A percentile compares a stretch with the other conserved stretches of the same genome.
These are phyloP conservation scores for Penicillium turbatum DNA, from an alignment of 495 filamentous ascomycete genomes.

Conservation along the genomic window DNA sequence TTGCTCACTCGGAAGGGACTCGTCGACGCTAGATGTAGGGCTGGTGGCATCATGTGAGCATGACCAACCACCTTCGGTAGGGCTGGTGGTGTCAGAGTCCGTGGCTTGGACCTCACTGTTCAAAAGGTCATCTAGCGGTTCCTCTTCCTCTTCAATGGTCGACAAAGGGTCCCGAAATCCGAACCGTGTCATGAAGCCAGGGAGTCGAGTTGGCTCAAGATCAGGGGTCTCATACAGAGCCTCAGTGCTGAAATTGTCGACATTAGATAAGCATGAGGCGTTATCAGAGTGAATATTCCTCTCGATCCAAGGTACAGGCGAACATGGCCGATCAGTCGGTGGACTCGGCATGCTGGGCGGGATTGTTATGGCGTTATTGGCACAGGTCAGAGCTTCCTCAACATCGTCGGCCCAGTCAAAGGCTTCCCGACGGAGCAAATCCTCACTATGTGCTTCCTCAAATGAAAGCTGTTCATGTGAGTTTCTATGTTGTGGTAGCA, in stretches of 20 bases:
- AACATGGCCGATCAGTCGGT: background rate
- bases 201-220: too few relatives aligned
- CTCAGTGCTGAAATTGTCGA: too few relatives aligned
- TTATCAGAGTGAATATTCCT: too few relatives aligned
- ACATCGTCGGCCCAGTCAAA: slow-evolving; percentile 18
- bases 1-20: background rate
- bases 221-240: too few relatives aligned
- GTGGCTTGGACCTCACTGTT: too few relatives aligned
- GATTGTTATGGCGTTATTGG: background rate
- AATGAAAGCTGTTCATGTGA: background rate
- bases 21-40: too few relatives aligned
- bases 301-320: background rate
- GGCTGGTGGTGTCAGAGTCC: too few relatives aligned
- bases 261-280: too few relatives aligned
- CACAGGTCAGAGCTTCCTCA: background rate
- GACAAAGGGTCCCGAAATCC: too few relatives aligned
- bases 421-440: background rate
- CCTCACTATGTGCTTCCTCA: background rate
- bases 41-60: background rate
- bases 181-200: background rate
- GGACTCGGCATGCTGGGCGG: background rate
- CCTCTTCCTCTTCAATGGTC: too few relatives aligned
- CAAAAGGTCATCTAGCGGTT: too few relatives aligned
- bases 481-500: background rate
- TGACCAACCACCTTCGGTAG: too few relatives aligned